Percentiles rank a stretch among this genome's conserved stretches.
phyloP scores from a whole-genome alignment of 108 stramenopile genomes.

The Parietichytrium sp. region DNA sequence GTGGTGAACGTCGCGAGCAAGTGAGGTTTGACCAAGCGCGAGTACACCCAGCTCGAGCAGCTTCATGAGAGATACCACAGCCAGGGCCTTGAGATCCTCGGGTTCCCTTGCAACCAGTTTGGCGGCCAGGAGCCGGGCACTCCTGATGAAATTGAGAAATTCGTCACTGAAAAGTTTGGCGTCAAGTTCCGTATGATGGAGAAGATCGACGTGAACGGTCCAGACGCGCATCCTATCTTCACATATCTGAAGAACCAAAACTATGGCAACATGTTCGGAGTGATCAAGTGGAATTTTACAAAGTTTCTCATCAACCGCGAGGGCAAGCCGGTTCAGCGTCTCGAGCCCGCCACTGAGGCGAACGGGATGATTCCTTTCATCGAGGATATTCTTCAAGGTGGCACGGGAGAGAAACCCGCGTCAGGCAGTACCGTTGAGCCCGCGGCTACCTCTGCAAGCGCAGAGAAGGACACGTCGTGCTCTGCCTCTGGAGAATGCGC shows the following conservation, averaged over 20 bases:
- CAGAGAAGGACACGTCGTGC: too few species aligned
- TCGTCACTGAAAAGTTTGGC: conserved; percentile 35
- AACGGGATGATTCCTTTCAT: neutral
- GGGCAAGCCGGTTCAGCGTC: neutral
- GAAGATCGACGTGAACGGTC: conserved; percentile 61
- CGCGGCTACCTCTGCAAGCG: too few species aligned
- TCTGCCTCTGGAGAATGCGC: too few species aligned
- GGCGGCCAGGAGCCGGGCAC: conserved; percentile 50
- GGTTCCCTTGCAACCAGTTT: conserved; percentile 67
- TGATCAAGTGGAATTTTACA: conserved; percentile 41
- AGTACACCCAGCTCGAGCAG: conserved; percentile 1
- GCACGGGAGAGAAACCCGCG: too few species aligned
- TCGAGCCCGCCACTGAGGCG: neutral
- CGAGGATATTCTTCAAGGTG: conserved; percentile 16
- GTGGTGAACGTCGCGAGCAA: conserved; percentile 35
- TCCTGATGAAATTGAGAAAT: neutral
- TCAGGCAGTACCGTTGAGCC: too few species aligned
- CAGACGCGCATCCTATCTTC: conserved; percentile 50
- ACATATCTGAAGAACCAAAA: conserved; percentile 47
- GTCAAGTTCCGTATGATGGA: conserved; percentile 51
- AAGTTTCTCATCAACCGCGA: conserved; percentile 21
- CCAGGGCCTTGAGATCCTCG: conserved; percentile 57
- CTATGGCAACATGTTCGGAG: neutral
- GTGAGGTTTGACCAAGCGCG: conserved; percentile 28
- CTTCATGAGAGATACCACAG: conserved; percentile 47